phyloP scores from a whole-genome alignment of 768 basidiomycete genomes.

The Mycena epipterygia region DNA sequence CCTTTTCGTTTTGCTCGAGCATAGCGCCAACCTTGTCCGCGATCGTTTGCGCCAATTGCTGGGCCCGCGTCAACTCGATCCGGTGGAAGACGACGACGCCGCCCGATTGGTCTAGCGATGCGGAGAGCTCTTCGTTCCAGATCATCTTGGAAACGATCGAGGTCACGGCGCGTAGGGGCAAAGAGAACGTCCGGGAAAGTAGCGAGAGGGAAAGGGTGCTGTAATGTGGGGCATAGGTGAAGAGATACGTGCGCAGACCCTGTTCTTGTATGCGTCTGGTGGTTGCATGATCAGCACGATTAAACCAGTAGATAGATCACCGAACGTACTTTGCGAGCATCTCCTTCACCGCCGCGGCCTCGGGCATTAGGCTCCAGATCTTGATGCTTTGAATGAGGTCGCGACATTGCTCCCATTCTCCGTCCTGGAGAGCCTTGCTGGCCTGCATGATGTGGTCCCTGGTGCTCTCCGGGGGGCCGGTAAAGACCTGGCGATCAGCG shows the following conservation, averaged over 20 bases:
- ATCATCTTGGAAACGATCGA: slow-evolving; percentile 99
- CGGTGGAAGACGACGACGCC: slow-evolving; percentile 95
- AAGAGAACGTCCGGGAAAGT: slow-evolving; percentile 89
- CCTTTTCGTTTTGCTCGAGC: slow-evolving; percentile 95
- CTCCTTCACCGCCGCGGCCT: slow-evolving; percentile 87
- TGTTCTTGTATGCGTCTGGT: slow-evolving; percentile 97
- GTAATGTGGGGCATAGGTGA: slow-evolving; percentile 97
- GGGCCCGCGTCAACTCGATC: slow-evolving; percentile 87
- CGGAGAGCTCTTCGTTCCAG: slow-evolving; percentile 95
- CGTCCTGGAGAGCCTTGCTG: slow-evolving; percentile 94
- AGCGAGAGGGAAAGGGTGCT: slow-evolving; percentile 90
- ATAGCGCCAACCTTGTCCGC: slow-evolving; percentile 89
- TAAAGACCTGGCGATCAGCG: slow-evolving; percentile 97
- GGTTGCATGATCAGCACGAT: slow-evolving; percentile 15
- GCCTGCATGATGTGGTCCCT: slow-evolving; percentile 99
- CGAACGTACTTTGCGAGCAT: slow-evolving; percentile 89
- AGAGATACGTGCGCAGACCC: slow-evolving; percentile 95
- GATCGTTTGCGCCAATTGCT: slow-evolving; percentile 90
- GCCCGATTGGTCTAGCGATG: slow-evolving; percentile 92
- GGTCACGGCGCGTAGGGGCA: slow-evolving; percentile 85
- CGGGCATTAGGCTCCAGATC: slow-evolving; percentile 98
- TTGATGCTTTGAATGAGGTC: slow-evolving; percentile 97
- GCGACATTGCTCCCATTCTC: slow-evolving; percentile 96
- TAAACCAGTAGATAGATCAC: slow-evolving; percentile 7
- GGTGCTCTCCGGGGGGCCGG: slow-evolving; percentile 98